Conservation (phyloP, 2,329 filamentous ascomycete genomes). For the Alternaria ventricosa region DNA sequence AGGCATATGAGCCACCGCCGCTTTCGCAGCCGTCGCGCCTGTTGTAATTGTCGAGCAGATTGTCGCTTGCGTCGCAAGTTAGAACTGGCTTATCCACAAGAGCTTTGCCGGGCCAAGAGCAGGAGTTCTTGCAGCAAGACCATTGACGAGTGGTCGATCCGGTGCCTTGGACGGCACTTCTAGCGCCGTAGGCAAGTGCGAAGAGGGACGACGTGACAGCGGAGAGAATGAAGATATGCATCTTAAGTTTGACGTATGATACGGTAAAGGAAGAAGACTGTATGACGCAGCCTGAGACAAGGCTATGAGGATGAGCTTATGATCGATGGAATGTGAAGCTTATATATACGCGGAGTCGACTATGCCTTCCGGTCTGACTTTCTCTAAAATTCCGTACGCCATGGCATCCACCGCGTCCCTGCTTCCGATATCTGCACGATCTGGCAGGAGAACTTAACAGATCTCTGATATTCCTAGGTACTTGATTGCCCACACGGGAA, state of each 20-base stretch:
- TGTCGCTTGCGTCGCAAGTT: slow-evolving; percentile 60
- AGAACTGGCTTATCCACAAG: slow-evolving; percentile 57
- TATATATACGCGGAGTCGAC: not conserved
- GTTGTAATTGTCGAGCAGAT: slow-evolving; percentile 56
- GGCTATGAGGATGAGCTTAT: not conserved
- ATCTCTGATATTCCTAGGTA: not conserved
- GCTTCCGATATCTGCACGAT: not conserved
- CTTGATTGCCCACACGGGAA: not conserved
- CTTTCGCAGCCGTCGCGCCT: slow-evolving; percentile 57
- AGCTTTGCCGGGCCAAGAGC: slow-evolving; percentile 63
- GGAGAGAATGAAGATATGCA: not conserved
- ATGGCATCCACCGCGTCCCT: not conserved
- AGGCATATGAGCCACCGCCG: slow-evolving; percentile 59
- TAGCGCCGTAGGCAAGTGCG: not conserved
- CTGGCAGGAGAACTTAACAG: not conserved
- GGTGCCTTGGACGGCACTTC: slow-evolving; percentile 22
- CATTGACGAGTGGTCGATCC: slow-evolving; percentile 27
- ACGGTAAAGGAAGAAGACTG: not conserved
- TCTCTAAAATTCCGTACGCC: not conserved
- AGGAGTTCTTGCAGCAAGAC: slow-evolving; percentile 52
- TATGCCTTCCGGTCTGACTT: not conserved
- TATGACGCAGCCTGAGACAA: not conserved
- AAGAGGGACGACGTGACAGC: not conserved
- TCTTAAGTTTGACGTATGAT: not conserved
- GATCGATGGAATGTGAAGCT: not conserved